Conservation (phyloP, 2,329 filamentous ascomycete species). For the Ceratocystiopsis sp. region DNA sequence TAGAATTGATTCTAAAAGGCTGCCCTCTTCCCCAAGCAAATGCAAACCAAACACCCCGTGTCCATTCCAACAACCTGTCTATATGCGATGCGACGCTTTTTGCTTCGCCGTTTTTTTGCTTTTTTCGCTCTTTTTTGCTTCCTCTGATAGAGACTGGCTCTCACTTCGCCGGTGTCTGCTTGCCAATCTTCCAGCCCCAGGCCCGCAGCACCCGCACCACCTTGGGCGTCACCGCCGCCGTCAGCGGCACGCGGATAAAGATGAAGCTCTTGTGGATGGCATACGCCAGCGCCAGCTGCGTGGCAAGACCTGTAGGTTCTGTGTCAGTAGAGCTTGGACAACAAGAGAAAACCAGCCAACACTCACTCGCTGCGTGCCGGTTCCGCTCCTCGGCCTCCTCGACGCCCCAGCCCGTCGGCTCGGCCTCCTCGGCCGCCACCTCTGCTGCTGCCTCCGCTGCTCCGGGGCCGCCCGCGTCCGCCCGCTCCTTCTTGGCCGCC, state of each 20-base stretch:
- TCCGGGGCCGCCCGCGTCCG: conserved; percentile 26
- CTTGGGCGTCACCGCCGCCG: conserved; percentile 79
- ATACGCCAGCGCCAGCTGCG: conserved; percentile 83
- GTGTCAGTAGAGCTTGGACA: neutral
- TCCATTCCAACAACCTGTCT: too few species aligned
- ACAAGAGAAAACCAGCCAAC: neutral
- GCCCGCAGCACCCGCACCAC: conserved; percentile 74
- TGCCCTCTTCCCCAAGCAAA: too few species aligned
- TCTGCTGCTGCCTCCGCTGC: conserved; percentile 19
- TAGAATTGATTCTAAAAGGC: too few species aligned
- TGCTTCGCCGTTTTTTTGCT: too few species aligned
- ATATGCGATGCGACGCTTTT: too few species aligned
- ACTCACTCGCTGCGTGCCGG: conserved; percentile 58
- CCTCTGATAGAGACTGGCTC: too few species aligned
- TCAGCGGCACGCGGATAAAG: conserved; percentile 83
- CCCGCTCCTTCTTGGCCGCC: conserved; percentile 20
- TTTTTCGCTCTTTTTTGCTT: too few species aligned
- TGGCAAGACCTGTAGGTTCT: conserved; percentile 39
- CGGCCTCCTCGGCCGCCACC: conserved; percentile 20
- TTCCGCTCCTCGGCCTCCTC: conserved; percentile 44
- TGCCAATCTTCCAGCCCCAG: conserved; percentile 94
- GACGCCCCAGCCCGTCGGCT: conserved; percentile 42
- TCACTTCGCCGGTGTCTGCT: conserved; percentile 24
- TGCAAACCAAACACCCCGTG: too few species aligned
- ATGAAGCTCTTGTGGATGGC: conserved; percentile 97